Base-by-base conservation (phyloP, 1,284 basidiomycete genomes). In the Cryptococcus floricola region DNA sequence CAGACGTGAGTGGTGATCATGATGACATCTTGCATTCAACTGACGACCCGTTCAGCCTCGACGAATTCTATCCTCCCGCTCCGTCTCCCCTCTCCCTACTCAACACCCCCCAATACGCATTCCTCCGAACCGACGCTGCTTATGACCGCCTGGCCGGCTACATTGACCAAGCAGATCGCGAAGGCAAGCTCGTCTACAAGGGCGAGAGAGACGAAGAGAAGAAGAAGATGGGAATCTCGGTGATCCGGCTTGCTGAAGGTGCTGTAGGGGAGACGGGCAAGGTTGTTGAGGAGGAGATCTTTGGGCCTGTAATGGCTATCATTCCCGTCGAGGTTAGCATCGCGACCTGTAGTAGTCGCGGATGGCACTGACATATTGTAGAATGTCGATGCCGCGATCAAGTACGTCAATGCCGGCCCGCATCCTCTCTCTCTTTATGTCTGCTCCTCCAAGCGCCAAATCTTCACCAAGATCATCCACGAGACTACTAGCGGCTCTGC, bases 261-360 rank as follows among this genome's bases (percentile, higher is more conserved):
- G 86, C 87, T 5, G 72, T 78, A 46, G 71, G 67, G 0, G 83
- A 85, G 58, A 56, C 53, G 23, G 89, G 92, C 71, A 53, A 58
- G 0, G 69, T 92, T 61, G 84, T 92, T 84, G 81, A 83, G 73
- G 86, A 92, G 49, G 86, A 87, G 69, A 75, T 85, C 13, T 87
- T 89, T 68, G 87, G 85, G 0, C 87, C 87, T 1, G 70, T 88
- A 7, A 77, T 95, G 19, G 87, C 90, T 6, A 81, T 96, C 51
- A 79, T 95, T 0, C 83, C 88, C 0, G 85, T 93, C 18, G 82
- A 82, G 52, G 75, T 78, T 7, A 53, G 18, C 19, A 18, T 34
- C 16, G 2, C n/a, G 19, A 5, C 16, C 8, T 4, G 14, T 10
- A 16, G 23, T 23, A 23, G n/a, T 16, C 39, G 31, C 9, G 9